phyloP scores from a whole-genome alignment of 1,284 basidiomycete species.

The Trichosporon inkin region DNA sequence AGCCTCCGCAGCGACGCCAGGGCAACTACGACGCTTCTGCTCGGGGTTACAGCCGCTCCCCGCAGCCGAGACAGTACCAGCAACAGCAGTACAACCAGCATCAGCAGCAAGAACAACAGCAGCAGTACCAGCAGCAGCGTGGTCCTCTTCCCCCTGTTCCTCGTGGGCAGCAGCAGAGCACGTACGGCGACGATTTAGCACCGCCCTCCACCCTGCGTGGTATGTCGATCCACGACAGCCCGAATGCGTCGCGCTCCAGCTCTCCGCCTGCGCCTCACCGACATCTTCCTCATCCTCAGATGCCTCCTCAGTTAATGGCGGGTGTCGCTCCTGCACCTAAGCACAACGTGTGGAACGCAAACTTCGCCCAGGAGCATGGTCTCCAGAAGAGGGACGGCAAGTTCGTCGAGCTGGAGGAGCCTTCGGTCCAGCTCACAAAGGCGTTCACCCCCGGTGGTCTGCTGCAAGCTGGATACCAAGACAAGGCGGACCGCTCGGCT shows the following conservation, averaged over 20 bases:
- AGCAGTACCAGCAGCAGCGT: constrained; percentile 1
- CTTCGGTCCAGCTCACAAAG: constrained; percentile 74
- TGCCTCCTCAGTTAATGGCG: constrained; percentile 9
- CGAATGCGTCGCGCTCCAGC: constrained; percentile 17
- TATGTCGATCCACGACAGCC: constrained; percentile 18
- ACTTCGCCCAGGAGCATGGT: constrained; percentile 64
- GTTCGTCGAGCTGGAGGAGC: constrained; percentile 75
- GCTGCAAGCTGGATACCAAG: constrained; percentile 88
- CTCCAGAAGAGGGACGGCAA: constrained; percentile 48
- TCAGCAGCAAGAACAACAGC: constrained; percentile 15
- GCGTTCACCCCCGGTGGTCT: constrained; percentile 92
- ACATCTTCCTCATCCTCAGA: constrained; percentile 22
- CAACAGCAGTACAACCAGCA: constrained; percentile 13
- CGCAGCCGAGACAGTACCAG: background rate
- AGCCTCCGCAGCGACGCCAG: background rate
- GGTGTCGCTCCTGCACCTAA: constrained; percentile 57
- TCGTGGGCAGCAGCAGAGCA: constrained; percentile 12
- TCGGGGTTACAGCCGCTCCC: background rate
- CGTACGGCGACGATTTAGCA: constrained; percentile 11
- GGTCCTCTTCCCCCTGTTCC: constrained; percentile 1
- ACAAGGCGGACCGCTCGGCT: constrained; percentile 90
- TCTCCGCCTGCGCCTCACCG: constrained; percentile 21
- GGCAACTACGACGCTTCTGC: background rate
- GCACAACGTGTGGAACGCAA: constrained; percentile 69
- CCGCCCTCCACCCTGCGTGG: constrained; percentile 4